Conservation (phyloP, 176 grass and related monocot species). For the Musa troglodytarum region DNA sequence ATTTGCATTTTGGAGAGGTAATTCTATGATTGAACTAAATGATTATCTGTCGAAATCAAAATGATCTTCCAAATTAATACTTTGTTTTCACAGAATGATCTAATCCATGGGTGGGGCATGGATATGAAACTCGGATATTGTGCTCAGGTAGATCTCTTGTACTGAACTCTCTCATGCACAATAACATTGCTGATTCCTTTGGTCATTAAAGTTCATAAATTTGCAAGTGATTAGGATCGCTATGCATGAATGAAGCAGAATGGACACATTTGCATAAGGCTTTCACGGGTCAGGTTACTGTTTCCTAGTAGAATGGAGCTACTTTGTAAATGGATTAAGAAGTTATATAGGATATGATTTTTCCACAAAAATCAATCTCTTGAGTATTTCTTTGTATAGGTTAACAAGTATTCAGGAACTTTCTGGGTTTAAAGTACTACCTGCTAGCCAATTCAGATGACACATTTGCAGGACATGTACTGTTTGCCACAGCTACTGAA, state of each 20-base stretch:
- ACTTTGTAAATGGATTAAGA: background rate
- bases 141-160: conserved; percentile 52
- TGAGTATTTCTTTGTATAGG: background rate
- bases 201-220: background rate
- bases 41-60: background rate
- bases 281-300: background rate
- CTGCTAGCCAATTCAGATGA: background rate
- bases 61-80: background rate
- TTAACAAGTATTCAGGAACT: background rate
- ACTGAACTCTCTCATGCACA: conserved; percentile 7
- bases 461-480: background rate
- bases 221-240: background rate
- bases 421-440: background rate
- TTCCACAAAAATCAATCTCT: background rate
- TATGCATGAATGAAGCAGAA: background rate
- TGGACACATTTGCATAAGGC: background rate
- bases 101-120: conserved; percentile 83
- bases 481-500: no score
- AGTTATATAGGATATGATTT: background rate
- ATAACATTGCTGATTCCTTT: conserved; percentile 12
- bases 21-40: no score
- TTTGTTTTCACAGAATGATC: conserved; percentile 54
- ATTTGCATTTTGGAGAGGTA: no score
- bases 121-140: conserved; percentile 98
- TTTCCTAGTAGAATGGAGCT: background rate